Conservation (phyloP, 176 grass and related monocot species). For the Aechmea fasciata region DNA sequence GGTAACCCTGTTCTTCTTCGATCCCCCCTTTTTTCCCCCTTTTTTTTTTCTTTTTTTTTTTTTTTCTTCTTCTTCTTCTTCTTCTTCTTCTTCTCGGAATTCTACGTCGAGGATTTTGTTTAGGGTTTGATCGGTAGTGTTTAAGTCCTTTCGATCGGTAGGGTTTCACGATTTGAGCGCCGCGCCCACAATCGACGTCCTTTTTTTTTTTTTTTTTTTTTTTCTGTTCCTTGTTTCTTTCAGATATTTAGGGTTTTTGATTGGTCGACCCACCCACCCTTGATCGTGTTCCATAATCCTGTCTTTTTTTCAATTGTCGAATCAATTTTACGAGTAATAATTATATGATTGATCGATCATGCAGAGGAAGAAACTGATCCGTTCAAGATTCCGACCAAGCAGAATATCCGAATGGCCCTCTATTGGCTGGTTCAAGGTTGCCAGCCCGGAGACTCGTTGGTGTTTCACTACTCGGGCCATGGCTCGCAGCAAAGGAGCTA, state of each 20-base stretch:
- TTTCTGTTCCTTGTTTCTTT: too few species aligned
- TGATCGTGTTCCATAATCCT: too few species aligned
- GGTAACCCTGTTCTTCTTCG: not conserved
- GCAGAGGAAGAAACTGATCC: constrained; percentile 96
- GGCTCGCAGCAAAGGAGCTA: constrained; percentile 91
- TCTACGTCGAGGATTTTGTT: not conserved
- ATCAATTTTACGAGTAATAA: not conserved
- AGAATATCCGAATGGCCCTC: constrained; percentile 93
- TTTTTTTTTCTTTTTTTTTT: too few species aligned
- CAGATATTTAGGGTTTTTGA: too few species aligned
- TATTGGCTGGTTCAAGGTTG: constrained; percentile 93
- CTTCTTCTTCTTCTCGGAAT: not conserved
- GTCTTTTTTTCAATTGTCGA: not conserved
- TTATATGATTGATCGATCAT: constrained; percentile 21
- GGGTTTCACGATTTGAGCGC: too few species aligned
- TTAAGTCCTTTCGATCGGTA: not conserved
- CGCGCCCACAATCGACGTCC: too few species aligned
- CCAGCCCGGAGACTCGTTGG: constrained; percentile 86
- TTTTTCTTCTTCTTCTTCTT: not conserved
- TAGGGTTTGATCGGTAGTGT: not conserved
- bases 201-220: too few species aligned
- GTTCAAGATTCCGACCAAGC: constrained; percentile 74
- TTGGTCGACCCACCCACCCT: too few species aligned
- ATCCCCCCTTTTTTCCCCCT: not conserved
- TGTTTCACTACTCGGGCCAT: constrained; percentile 97